phyloP scores from a whole-genome alignment of 331 rosid genomes.

The Pyrus hybrid region DNA sequence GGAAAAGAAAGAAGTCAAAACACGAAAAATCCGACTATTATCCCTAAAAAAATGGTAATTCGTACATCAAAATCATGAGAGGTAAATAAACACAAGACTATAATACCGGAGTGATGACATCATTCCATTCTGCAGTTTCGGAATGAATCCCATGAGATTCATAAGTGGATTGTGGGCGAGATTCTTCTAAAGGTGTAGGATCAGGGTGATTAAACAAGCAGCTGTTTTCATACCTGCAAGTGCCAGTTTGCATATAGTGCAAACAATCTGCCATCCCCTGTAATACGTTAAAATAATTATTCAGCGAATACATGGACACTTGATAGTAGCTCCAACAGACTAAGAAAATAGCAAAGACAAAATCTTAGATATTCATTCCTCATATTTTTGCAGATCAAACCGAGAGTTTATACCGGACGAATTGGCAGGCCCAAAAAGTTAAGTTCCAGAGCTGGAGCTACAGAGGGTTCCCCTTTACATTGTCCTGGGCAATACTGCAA shows the following conservation, averaged over 20 bases:
- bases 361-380: not conserved
- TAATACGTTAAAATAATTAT: conserved; percentile 6
- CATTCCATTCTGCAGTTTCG: conserved; percentile 35
- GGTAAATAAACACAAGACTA: too few relatives aligned
- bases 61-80: too few relatives aligned
- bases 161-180: conserved; percentile 41
- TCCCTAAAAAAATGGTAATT: too few relatives aligned
- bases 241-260: conserved; percentile 74
- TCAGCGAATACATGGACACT: not conserved
- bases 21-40: too few relatives aligned
- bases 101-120: not conserved
- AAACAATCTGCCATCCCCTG: conserved; percentile 84
- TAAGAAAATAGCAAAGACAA: not conserved
- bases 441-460: conserved; percentile 36
- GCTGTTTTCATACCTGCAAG: conserved; percentile 72
- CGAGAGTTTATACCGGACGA: conserved; percentile 47
- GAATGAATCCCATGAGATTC: conserved; percentile 49
- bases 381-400: not conserved
- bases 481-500: conserved; percentile 79
- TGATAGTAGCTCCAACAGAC: not conserved
- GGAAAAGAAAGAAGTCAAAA: too few relatives aligned
- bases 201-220: conserved; percentile 94
- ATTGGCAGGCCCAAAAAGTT: conserved; percentile 87
- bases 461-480: conserved; percentile 35
- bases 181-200: conserved; percentile 55